Percentiles rank a stretch among this genome's conserved stretches.
phyloP scores from a whole-genome alignment of 805 yeast species.

The Starmerella asiatica region DNA sequence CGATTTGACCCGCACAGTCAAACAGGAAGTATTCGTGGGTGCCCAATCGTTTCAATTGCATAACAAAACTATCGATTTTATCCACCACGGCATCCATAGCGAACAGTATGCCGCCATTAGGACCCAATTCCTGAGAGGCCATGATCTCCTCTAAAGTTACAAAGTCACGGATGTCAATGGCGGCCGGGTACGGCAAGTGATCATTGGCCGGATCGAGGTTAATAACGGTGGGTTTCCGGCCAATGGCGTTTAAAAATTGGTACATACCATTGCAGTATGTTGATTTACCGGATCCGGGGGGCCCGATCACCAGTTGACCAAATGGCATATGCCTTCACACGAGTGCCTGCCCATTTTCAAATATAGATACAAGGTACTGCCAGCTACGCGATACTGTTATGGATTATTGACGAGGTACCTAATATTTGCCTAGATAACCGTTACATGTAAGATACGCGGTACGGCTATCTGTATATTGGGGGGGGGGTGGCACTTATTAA shows the following conservation, averaged over 20 bases:
- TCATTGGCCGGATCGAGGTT: slow-evolving; percentile 93
- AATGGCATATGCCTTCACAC: slow-evolving; percentile 23
- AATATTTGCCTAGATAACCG: too few relatives aligned
- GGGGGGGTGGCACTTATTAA: not conserved
- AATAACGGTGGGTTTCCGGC: slow-evolving; percentile 70
- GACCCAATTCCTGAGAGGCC: slow-evolving; percentile 61
- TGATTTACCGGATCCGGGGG: slow-evolving; percentile 96
- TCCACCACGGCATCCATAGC: slow-evolving; percentile 60
- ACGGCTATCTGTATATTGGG: too few relatives aligned
- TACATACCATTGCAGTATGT: slow-evolving; percentile 86
- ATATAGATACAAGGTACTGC: too few relatives aligned
- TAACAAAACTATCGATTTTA: slow-evolving; percentile 45
- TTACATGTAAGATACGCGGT: too few relatives aligned
- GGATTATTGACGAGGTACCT: too few relatives aligned
- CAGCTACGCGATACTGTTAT: too few relatives aligned
- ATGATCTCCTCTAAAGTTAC: slow-evolving; percentile 65
- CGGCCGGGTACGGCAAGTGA: slow-evolving; percentile 51
- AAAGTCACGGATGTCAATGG: slow-evolving; percentile 65
- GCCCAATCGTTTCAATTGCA: slow-evolving; percentile 44
- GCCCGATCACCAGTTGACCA: slow-evolving; percentile 91
- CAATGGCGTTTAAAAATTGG: slow-evolving; percentile 88
- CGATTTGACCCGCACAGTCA: slow-evolving; percentile 89
- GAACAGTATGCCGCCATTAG: slow-evolving; percentile 81
- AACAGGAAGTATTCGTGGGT: slow-evolving; percentile 53
- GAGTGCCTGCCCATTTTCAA: too few relatives aligned